Base-by-base conservation (phyloP, 2,329 filamentous ascomycete genomes). In the Parafenestella ontariensis region DNA sequence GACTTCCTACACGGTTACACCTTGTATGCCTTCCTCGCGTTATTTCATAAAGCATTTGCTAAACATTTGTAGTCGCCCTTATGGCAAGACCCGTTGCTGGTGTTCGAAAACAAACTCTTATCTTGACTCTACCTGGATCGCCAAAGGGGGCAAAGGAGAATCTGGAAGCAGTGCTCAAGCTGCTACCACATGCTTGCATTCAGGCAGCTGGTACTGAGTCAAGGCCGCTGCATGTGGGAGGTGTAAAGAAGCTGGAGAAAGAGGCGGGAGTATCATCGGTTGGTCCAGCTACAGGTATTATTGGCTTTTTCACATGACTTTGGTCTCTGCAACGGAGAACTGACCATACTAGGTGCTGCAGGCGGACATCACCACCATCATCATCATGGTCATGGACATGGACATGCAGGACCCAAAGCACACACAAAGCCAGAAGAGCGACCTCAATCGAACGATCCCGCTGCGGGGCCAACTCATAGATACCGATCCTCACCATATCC, bases 131-230 rank as follows among this genome's bases (percentile, higher is more conserved):
- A 3, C 95, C 95, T 0, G 95, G 95, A 1, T 98, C 94, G 0
- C 95, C 95, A 0, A 98, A 98, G 74, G 95, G 93, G 1, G 95
- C 95, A 8, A 91, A 87, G 69, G 95, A 99, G 79, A 99, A 98
- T 70, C 83, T 99, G 0, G 87, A 95, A 69, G 88, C 93, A 1
- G 82, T 99, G 6, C 80, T 99, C 58, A 96, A 92, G 71, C 87
- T 94, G n/a, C 78, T 99, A 5, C 93, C 94, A 0, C 95, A 99
- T 77, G 95, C 95, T n/a, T 99, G 95, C 64, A 79, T 90, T 7
- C 94, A 98, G 78, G 90, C 91, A 24, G 87, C 90, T 0, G 95
- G 94, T 1, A 87, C 86, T 13, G 87, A 96, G 69, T 98, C 95
- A 0, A 85, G 95, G 63, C 75, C 80, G 0, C 77, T 97, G 5